Conservation (phyloP, 768 basidiomycete genomes). For the Suillus sp. region DNA sequence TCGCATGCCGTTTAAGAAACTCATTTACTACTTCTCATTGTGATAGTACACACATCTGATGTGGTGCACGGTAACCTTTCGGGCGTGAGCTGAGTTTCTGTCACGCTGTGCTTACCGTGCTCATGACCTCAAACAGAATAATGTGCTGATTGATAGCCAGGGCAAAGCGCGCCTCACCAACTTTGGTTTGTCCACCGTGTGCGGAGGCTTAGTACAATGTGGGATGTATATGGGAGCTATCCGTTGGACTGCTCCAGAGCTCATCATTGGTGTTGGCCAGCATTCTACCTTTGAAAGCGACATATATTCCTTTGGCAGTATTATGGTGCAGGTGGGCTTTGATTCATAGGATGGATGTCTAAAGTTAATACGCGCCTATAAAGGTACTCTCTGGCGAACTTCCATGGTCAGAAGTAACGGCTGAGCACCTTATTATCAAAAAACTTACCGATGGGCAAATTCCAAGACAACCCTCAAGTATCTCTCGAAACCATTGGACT, state of each 20-base stretch:
- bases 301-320: slow-evolving; percentile 28
- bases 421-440: background rate
- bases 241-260: slow-evolving; percentile 49
- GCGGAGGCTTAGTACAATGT: background rate
- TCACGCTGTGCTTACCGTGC: background rate
- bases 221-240: slow-evolving; percentile 33
- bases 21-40: background rate
- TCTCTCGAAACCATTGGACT: background rate
- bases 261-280: slow-evolving; percentile 26
- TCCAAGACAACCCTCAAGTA: background rate
- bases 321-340: slow-evolving; percentile 28
- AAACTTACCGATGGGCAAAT: background rate
- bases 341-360: background rate
- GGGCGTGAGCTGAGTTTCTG: slow-evolving; percentile 19
- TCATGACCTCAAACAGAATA: slow-evolving; percentile 23
- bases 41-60: background rate
- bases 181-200: slow-evolving; percentile 32
- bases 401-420: background rate
- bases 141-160: slow-evolving; percentile 35
- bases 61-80: slow-evolving; percentile 32
- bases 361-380: background rate
- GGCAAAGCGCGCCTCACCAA: slow-evolving; percentile 35
- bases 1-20: background rate
- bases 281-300: slow-evolving; percentile 11
- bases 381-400: background rate